Evolutionary conservation across 2,329 filamentous ascomycete genomes (phyloP), one percentile per base, ranked within the genome.

Genomic region (Alternaria burnsii): DNA sequence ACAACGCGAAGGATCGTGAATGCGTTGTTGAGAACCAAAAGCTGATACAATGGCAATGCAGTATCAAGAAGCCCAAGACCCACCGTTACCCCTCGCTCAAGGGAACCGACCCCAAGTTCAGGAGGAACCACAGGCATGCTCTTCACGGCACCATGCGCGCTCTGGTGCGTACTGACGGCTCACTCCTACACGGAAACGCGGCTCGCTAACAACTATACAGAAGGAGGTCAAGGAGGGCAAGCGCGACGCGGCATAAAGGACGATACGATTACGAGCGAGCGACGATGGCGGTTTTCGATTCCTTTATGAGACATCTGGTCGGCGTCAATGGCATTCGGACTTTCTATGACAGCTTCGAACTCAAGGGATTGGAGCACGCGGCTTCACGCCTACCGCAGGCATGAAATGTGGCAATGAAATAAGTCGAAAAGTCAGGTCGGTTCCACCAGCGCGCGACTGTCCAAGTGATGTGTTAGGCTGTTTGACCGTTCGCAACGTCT

Each of bases 41-140:
- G 59, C 70, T 75, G 62, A 75, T 52, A 16, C 61, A 57, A 54
- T 64, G 54, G 55, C 55, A 59, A 36, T 61, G 47, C 82, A 97
- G 94, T 86, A 99, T 99, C 89, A 98, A 98, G 91, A 98, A 97
- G 91, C 95, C 95, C 73, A 97, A 97, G 90, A 98, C 95, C 81
- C 89, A 94, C 85, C 89, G 95, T 87, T 99, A 99, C 87, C 95
- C 95, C 73, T 98, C 94, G 77, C 91, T 99, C 80, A 97, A 97
- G 83, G 95, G 95, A 79, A 95, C 93, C 83, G 95, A 99, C 86
- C 94, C 95, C 82, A 99, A 99, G 90, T 99, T 99, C 89, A 91
- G 95, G 84, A 91, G 95, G 86, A 99, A 99, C 89, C 95, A 99
- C 88, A 93, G 93, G 88, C 94, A 99, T 89, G 95, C 95, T 84